Percentiles rank a stretch among this genome's conserved stretches.
phyloP scores from a whole-genome alignment of 257 asterid species.

The Primulina eburnea region DNA sequence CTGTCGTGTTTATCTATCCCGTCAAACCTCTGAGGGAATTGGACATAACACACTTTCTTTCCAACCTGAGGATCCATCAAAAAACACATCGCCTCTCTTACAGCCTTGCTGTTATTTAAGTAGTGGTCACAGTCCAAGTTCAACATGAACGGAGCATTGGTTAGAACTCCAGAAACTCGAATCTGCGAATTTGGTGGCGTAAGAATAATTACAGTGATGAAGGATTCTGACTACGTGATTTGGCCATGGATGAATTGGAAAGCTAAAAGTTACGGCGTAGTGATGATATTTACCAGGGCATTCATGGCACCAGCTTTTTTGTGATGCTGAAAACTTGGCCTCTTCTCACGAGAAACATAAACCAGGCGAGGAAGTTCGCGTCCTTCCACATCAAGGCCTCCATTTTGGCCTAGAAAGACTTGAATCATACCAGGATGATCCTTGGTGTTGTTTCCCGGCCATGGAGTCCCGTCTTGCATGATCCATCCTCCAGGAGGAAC shows the following conservation, averaged over 20 bases:
- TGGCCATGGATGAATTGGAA: slow-evolving; percentile 1
- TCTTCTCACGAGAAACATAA: slow-evolving; percentile 97
- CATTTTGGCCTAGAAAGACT: slow-evolving; percentile 93
- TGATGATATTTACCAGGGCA: slow-evolving; percentile 64
- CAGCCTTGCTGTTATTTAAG: slow-evolving; percentile 93
- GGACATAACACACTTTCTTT: slow-evolving; percentile 88
- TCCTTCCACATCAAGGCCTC: slow-evolving; percentile 88
- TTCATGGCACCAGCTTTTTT: slow-evolving; percentile 98
- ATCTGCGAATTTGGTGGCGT: slow-evolving; percentile 44
- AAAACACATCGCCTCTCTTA: slow-evolving; percentile 96
- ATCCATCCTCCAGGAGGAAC: slow-evolving; percentile 96
- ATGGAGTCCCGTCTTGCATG: slow-evolving; percentile 98
- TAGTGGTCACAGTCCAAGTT: slow-evolving; percentile 99
- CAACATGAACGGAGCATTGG: slow-evolving; percentile 98
- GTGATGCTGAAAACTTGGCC: slow-evolving; percentile 97
- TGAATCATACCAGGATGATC: slow-evolving; percentile 99
- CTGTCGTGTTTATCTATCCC: slow-evolving; percentile 93
- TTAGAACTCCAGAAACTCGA: slow-evolving; percentile 94
- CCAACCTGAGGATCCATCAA: slow-evolving; percentile 92
- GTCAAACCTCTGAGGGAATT: slow-evolving; percentile 96
- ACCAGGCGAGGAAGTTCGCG: slow-evolving; percentile 95
- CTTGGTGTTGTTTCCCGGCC: slow-evolving; percentile 97
- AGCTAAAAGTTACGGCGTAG: background rate
- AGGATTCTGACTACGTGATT: background rate
- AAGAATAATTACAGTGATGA: slow-evolving; percentile 2